These are phyloP conservation scores for Aspergillus carbonarius DNA, from an alignment of 2,329 filamentous ascomycete genomes.

Conservation along the genomic window DNA sequence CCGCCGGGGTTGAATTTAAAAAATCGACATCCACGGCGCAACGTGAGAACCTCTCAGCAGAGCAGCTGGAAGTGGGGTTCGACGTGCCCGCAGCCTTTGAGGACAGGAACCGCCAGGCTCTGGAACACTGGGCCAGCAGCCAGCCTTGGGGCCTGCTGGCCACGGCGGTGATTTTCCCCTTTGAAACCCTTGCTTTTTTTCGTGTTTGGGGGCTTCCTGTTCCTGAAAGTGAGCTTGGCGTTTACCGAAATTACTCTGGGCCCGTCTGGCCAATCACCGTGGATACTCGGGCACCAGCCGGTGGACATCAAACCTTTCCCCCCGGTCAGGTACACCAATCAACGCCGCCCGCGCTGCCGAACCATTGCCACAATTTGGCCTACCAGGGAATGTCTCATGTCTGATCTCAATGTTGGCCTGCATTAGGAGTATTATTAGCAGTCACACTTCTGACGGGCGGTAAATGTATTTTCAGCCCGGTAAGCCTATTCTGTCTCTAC, in stretches of 20 bases:
- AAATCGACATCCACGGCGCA: constrained; percentile 6
- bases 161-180: constrained; percentile 1
- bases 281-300: constrained; percentile 3
- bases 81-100: constrained; percentile 3
- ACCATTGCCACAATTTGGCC: constrained; percentile 16
- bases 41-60: constrained; percentile 13
- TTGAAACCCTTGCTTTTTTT: constrained; percentile 8
- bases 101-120: constrained; percentile 1
- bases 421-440: background rate
- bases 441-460: background rate
- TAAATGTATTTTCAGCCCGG: background rate
- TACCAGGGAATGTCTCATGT: constrained; percentile 21
- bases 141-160: background rate
- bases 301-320: constrained; percentile 13
- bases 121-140: constrained; percentile 6
- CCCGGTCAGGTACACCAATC: constrained; percentile 36
- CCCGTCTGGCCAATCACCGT: constrained; percentile 25
- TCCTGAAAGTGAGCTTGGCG: constrained; percentile 29
- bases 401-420: constrained; percentile 12
- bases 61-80: constrained; percentile 7
- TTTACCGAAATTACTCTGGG: constrained; percentile 24
- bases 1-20: constrained; percentile 1
- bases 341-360: constrained; percentile 14
- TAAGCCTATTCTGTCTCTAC: no score
- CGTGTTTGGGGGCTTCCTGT: constrained; percentile 23